These are phyloP conservation scores for Malus hybrid DNA, from an alignment of 331 rosid genomes.

Conservation along the genomic window DNA sequence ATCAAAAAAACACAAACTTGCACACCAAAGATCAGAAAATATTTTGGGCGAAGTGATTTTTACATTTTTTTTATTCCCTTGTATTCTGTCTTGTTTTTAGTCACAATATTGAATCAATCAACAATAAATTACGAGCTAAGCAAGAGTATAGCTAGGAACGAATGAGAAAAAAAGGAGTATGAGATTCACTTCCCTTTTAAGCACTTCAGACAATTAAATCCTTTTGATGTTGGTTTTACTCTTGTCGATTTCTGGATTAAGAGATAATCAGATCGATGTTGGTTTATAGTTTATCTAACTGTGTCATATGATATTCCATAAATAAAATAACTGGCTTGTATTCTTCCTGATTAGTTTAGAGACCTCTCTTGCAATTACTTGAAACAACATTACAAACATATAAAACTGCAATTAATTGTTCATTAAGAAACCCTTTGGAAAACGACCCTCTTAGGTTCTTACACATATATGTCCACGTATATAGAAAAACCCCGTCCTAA, in stretches of 20 bases:
- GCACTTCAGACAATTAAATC: neutral
- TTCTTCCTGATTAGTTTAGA: neutral
- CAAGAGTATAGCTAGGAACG: too few relatives aligned
- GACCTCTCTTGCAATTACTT: neutral
- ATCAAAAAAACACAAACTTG: neutral
- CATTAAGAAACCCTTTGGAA: neutral
- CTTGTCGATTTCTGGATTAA: neutral
- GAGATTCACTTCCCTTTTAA: too few relatives aligned
- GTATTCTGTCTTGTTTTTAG: too few relatives aligned
- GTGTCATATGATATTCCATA: neutral
- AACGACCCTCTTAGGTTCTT: neutral
- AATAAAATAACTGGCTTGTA: neutral
- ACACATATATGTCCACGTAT: too few relatives aligned
- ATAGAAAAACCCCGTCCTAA: neutral
- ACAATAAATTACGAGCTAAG: too few relatives aligned
- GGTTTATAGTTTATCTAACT: neutral
- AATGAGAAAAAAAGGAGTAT: too few relatives aligned
- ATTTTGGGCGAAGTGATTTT: too few relatives aligned
- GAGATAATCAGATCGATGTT: neutral
- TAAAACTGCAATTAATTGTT: neutral
- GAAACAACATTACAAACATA: neutral
- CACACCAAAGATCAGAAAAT: neutral
- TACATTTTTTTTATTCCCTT: too few relatives aligned
- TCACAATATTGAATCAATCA: too few relatives aligned
- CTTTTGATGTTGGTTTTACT: neutral